Evolutionary conservation across 1,284 basidiomycete species (phyloP), one percentile per base, ranked within the genome.

Genomic region (Melampsora americana): DNA sequence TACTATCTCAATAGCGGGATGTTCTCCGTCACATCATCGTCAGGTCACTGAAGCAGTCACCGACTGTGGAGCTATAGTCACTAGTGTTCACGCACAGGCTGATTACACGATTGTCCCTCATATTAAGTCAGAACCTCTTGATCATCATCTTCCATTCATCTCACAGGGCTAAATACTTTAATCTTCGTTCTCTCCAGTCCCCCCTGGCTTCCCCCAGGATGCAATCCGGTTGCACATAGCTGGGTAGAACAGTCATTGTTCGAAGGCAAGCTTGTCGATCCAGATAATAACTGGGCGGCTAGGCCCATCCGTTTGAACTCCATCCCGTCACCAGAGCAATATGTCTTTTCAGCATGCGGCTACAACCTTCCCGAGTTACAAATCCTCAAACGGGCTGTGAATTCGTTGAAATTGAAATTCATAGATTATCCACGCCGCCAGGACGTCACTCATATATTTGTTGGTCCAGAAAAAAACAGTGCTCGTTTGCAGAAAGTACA

Each of bases 221-320:
- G 50, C 39, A 75, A 75, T 35, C 72, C 72, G n/a, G 72, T 75
- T 42, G 66, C 64, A 16, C 72, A 67, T 75, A 53, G 59, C 67
- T 75, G 72, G 72, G 66, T 75, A 26, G 72, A 75, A 35, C 65
- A 75, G 14, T 67, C 72, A 16, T 56, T 75, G 50, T 67, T 61
- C 61, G 66, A 56, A 50, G 39, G 65, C 12, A n/a, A 68, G 39
- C 56, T 75, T 48, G 56, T 68, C 12, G 53, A 75, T 75, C 72
- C 72, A 30, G 72, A 75, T 50, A n/a, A 68, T 14, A 46, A 75
- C 56, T 75, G 72, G 72, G 66, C 46, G 18, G 48, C 50, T 14
- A 64, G 72, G 39, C 65, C 72, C n/a, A 48, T 75, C 18, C 64
- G 66, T 18, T 18, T 68, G 12, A 20, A 62, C 9, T 32, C 64